Percentiles rank a stretch among this genome's conserved stretches.
These are phyloP conservation scores for Euphrasia arctica DNA, from an alignment of 305 asterid genomes.

Conservation along the genomic window DNA sequence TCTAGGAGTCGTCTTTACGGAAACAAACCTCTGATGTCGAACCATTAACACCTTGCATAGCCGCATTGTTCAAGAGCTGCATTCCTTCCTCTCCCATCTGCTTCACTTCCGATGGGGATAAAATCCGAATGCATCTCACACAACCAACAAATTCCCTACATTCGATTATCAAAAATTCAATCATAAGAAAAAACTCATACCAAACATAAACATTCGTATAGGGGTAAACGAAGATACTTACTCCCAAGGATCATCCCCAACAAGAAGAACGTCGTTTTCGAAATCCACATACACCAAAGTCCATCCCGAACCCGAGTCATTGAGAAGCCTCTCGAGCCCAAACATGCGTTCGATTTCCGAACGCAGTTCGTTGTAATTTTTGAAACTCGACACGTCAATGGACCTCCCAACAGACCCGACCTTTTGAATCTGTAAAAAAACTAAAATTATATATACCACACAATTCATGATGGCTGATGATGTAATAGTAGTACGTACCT, in stretches of 20 bases:
- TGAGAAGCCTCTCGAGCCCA: constrained; percentile 76
- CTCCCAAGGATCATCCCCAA: constrained; percentile 99
- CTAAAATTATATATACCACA: neutral
- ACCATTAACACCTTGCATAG: constrained; percentile 38
- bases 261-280: constrained; percentile 85
- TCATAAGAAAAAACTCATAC: neutral
- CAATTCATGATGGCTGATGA: neutral
- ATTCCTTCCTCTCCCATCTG: constrained; percentile 96
- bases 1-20: constrained; percentile 29
- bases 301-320: constrained; percentile 82
- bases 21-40: constrained; percentile 27
- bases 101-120: constrained; percentile 82
- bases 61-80: constrained; percentile 74
- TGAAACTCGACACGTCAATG: constrained; percentile 78
- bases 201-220: neutral
- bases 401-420: constrained; percentile 96
- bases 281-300: constrained; percentile 85
- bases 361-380: constrained; percentile 67
- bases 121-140: constrained; percentile 74
- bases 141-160: constrained; percentile 83
- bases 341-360: constrained; percentile 86
- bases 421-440: constrained; percentile 65
- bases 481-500: constrained; percentile 39
- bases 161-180: neutral
- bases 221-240: constrained; percentile 37